Evolutionary conservation across 192 early-diverging fungal species (phyloP).

Genomic region (Linderina pennispora): DNA sequence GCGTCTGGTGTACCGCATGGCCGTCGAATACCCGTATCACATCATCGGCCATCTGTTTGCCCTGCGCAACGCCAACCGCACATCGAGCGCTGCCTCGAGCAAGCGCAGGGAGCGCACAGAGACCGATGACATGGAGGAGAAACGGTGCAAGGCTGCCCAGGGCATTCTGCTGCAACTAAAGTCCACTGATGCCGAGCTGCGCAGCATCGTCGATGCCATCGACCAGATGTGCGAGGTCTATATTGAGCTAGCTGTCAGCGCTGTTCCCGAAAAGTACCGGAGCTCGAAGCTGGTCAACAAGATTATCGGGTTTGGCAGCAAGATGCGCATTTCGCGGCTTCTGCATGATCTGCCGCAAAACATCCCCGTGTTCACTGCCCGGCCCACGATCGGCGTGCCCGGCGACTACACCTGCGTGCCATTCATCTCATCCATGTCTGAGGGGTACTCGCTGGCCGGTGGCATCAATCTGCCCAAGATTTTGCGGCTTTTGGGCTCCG

Average conservation of each 20-base stretch:
- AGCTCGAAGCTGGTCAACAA: slow-evolving; percentile 16
- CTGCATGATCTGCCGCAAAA: slow-evolving; percentile 24
- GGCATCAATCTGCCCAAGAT: slow-evolving; percentile 51
- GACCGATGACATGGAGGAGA: slow-evolving; percentile 35
- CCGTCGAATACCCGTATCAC: slow-evolving; percentile 40
- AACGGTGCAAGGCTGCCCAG: slow-evolving; percentile 33
- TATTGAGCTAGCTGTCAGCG: slow-evolving; percentile 29
- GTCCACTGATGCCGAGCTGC: slow-evolving; percentile 7
- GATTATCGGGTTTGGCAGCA: slow-evolving; percentile 20
- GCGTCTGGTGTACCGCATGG: slow-evolving; percentile 29
- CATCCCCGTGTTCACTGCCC: slow-evolving; percentile 32
- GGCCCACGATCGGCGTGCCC: slow-evolving; percentile 15
- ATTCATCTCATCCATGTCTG: slow-evolving; percentile 22
- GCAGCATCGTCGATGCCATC: slow-evolving; percentile 23
- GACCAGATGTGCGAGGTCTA: slow-evolving; percentile 34
- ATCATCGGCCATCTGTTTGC: slow-evolving; percentile 38
- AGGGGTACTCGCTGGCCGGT: slow-evolving; percentile 37
- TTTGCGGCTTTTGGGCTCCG: slow-evolving; percentile 25
- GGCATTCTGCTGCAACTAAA: slow-evolving; percentile 18
- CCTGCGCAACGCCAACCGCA: slow-evolving; percentile 39
- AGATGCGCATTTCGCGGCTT: slow-evolving; percentile 21
- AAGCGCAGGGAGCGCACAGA: slow-evolving; percentile 6
- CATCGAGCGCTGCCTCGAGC: background rate
- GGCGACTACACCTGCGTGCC: slow-evolving; percentile 35
- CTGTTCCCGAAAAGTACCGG: slow-evolving; percentile 37